Evolutionary conservation across 179 eudicot genomes (phyloP), one percentile per base, ranked within the genome.

Genomic region (Drosera spatulata): DNA sequence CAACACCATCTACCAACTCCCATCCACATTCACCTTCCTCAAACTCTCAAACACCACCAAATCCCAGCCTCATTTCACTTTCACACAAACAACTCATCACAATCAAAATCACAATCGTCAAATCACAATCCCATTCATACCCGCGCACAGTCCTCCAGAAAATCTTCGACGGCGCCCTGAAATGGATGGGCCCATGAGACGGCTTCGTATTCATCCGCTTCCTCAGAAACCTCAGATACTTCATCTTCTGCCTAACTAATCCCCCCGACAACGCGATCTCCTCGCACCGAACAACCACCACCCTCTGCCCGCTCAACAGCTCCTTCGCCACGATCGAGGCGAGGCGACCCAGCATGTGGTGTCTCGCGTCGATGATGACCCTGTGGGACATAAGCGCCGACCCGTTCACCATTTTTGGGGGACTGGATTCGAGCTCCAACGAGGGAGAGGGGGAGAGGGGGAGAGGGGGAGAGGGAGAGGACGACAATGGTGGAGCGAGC

Each of bases 241-340:
- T 87, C 96, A 87, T 87, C 61, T 85, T 85, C 81, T 87, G 96
- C 22, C 93, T 71, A 8, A 85, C 93, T 2, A 87, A 84, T 0
- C 96, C 93, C 2, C 96, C 96, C 11, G 96, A 87, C 12, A 87
- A 78, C n/a, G 93, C 88, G 53, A 87, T 87, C 82, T 82, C 89
- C 12, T 87, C 96, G 63, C 93, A 87, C 0, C 93, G 77, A 6
- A 85, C 93, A 3, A 87, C 82, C 5, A 78, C 82, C 0, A 87
- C 93, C 7, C 65, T 70, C 67, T 85, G 96, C 1, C 93, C 96
- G 10, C 71, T 75, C 13, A 87, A 75, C 0, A 85, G 73, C 78
- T 87, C 96, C 66, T 87, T 87, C 7, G 96, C 96, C 3, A 74
- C 33, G 13, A 82, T 77, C 53, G 89, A 87, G 4, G 93, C 75